Evolutionary conservation across 23 red algal genomes (phyloP).

Genomic region (Agarophyton chilense): DNA sequence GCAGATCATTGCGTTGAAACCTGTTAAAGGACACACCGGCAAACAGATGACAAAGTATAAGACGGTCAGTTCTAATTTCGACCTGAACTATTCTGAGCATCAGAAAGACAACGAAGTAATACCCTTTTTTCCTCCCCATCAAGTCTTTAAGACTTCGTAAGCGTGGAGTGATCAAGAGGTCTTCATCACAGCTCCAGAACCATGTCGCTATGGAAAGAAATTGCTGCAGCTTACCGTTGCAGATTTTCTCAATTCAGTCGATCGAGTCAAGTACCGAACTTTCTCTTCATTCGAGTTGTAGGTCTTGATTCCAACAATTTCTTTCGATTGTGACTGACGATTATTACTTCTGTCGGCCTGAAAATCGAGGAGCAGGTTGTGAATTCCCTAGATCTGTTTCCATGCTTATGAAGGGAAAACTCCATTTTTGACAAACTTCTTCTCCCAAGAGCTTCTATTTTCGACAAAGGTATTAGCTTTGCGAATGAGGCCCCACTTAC

Average conservation of each 20-base stretch:
- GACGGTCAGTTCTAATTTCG: neutral
- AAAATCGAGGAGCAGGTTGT: neutral
- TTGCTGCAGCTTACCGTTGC: neutral
- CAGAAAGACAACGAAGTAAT: constrained; percentile 47
- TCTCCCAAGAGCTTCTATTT: no score
- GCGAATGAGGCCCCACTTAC: neutral
- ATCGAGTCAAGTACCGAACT: neutral
- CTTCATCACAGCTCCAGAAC: constrained; percentile 20
- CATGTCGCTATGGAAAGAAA: neutral
- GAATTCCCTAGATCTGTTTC: neutral
- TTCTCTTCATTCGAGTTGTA: neutral
- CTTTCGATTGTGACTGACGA: neutral
- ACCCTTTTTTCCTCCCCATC: constrained; percentile 28
- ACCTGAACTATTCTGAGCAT: neutral
- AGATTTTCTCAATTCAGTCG: neutral
- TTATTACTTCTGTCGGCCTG: constrained; percentile 2
- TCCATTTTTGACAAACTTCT: neutral
- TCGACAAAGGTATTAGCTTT: neutral
- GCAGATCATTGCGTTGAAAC: no score
- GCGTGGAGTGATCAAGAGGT: constrained; percentile 41
- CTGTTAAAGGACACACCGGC: no score
- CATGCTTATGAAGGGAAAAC: neutral
- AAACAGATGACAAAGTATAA: neutral
- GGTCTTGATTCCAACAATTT: neutral
- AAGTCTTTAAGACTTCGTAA: neutral